Base-by-base conservation (phyloP, 345 rosid species). In the Eucalyptus cladocalyx region DNA sequence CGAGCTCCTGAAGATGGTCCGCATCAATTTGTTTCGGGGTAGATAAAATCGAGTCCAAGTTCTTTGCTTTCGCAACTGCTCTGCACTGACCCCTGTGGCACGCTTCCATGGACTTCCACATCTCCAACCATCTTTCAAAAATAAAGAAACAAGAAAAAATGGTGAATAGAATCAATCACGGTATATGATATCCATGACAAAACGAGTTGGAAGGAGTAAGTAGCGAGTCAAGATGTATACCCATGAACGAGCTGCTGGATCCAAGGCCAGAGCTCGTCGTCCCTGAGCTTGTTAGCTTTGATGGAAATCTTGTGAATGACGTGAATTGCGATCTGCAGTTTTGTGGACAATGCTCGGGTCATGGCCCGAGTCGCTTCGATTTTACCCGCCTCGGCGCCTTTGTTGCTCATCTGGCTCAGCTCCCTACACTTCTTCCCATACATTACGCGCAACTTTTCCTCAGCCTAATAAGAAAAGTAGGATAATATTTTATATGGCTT, bases 191-290 rank as follows among this genome's bases (percentile, higher is more conserved):
- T 40, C 16, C 60, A 30, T 26, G 11, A 47, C 3, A 50, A 21
- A 48, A 19, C 10, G 7, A n/a, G 58, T 30, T 28, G 28, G 18
- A 21, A 28, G 43, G 23, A 43, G 47, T 5, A n/a, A 32, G 58
- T 53, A 53, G n/a, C 43, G 13, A 65, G 48, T 88, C 19, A 26
- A 89, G n/a, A 89, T 24, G 69, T 72, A 12, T 93, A 95, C 98
- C 95, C 94, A 87, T 91, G 92, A 80, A 94, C 90, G 90, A 95
- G 87, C 34, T 94, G 92, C 83, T 87, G 91, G 67, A 95, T 90
- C n/a, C 92, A 94, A 10, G 93, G 94, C 95, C 97, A 95, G 88
- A 96, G 86, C 80, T 96, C 97, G 76, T 95, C 95, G 89, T 96
- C 96, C 88, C 95, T 93, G 54, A 95, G 88, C 89, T 93, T 92